A percentile compares a stretch with the other conserved stretches of the same genome.
phyloP scores from a whole-genome alignment of 306 rosid genomes.

The Pyrus communis region DNA sequence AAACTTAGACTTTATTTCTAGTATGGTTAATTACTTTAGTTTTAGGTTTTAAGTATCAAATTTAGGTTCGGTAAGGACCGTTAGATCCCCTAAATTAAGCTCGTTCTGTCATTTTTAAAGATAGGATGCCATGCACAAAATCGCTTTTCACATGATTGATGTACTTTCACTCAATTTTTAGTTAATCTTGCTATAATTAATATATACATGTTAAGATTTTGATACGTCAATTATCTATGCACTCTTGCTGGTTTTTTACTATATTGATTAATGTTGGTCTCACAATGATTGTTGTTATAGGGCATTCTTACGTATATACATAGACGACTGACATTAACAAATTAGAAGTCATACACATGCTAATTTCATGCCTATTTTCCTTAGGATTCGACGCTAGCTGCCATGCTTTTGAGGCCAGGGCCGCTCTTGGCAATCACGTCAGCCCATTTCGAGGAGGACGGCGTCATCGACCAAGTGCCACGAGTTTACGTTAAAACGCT shows the following conservation, averaged over 20 bases:
- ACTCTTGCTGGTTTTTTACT: too few relatives aligned
- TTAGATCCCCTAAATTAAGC: too few relatives aligned
- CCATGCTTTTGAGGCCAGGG: conserved; percentile 80
- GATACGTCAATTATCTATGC: background rate
- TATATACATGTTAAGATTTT: background rate
- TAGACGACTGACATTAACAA: background rate
- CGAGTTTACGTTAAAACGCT: conserved; percentile 62
- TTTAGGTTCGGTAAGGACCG: too few relatives aligned
- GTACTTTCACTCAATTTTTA: background rate
- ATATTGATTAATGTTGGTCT: too few relatives aligned
- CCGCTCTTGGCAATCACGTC: conserved; percentile 47
- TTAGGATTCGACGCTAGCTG: conserved; percentile 86
- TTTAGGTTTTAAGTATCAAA: background rate
- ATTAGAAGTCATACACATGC: background rate
- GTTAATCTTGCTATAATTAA: background rate
- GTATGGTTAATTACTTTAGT: background rate
- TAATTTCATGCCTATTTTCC: background rate
- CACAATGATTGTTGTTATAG: too few relatives aligned
- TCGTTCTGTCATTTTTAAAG: too few relatives aligned
- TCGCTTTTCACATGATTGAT: background rate
- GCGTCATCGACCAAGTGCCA: conserved; percentile 41
- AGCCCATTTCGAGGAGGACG: conserved; percentile 41
- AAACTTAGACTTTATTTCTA: background rate
- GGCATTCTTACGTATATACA: too few relatives aligned
- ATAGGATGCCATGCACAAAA: too few relatives aligned